A percentile compares a stretch with the other conserved stretches of the same genome.
phyloP scores from a whole-genome alignment of 768 basidiomycete species.

The Boletus fagicola region DNA sequence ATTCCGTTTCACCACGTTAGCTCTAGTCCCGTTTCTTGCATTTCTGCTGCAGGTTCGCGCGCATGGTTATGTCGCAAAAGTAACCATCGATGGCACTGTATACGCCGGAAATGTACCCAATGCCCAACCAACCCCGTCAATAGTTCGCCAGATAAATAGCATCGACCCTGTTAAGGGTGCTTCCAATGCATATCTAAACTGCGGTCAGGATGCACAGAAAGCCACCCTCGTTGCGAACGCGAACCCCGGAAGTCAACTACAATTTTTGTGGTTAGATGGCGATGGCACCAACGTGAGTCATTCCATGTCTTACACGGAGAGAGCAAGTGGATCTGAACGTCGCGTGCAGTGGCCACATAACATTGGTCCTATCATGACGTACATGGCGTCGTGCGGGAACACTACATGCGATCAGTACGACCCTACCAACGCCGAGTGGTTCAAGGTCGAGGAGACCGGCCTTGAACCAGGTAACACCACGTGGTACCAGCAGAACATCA shows the following conservation, averaged over 20 bases:
- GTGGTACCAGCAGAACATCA: slow-evolving; percentile 57
- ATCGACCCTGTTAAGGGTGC: slow-evolving; percentile 56
- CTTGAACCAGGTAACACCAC: slow-evolving; percentile 34
- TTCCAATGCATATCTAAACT: slow-evolving; percentile 54
- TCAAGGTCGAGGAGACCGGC: slow-evolving; percentile 65
- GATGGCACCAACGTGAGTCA: slow-evolving; percentile 36
- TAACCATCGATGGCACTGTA: slow-evolving; percentile 43
- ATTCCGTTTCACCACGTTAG: not conserved
- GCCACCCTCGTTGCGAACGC: slow-evolving; percentile 53
- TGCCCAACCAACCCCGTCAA: slow-evolving; percentile 37
- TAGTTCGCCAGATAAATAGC: slow-evolving; percentile 45
- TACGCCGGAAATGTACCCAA: slow-evolving; percentile 46
- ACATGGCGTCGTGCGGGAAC: slow-evolving; percentile 63
- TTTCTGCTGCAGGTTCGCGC: slow-evolving; percentile 29
- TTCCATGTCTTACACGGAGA: not conserved
- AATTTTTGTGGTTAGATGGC: slow-evolving; percentile 56
- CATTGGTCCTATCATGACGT: slow-evolving; percentile 70
- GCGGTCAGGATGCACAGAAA: slow-evolving; percentile 52
- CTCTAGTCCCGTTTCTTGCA: slow-evolving; percentile 12
- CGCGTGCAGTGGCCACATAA: slow-evolving; percentile 49
- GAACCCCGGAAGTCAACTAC: slow-evolving; percentile 55
- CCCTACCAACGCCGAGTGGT: slow-evolving; percentile 60
- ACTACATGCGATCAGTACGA: slow-evolving; percentile 61
- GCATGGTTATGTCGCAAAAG: slow-evolving; percentile 44
- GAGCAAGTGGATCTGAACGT: not conserved